These are phyloP conservation scores for Termitomyces sp. DNA, from an alignment of 768 basidiomycete species.

Conservation along the genomic window DNA sequence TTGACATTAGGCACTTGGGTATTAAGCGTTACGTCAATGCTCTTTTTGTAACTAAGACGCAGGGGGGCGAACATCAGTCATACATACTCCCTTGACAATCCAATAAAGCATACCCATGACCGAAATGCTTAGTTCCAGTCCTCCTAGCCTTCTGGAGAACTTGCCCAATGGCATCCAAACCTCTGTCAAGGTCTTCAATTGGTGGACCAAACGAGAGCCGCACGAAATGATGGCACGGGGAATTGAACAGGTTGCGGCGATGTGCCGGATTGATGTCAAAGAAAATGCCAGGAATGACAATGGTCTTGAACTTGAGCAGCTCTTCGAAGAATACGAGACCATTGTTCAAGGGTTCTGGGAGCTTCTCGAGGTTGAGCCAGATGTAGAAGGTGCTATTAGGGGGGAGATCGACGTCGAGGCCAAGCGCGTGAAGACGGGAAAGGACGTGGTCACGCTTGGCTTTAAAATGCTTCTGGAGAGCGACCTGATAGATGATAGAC, in stretches of 20 bases:
- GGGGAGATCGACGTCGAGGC: conserved; percentile 72
- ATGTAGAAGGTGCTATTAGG: conserved; percentile 90
- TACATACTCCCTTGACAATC: neutral
- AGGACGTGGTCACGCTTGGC: conserved; percentile 89
- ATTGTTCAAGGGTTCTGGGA: conserved; percentile 83
- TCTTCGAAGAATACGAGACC: conserved; percentile 96
- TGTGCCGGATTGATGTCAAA: conserved; percentile 82
- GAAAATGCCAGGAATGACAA: conserved; percentile 89
- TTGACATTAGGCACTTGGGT: conserved; percentile 15
- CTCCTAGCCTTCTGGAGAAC: conserved; percentile 69
- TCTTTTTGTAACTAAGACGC: conserved; percentile 28
- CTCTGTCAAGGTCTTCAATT: conserved; percentile 73
- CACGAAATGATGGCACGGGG: conserved; percentile 88
- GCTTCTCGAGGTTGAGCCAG: conserved; percentile 82
- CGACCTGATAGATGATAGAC: conserved; percentile 46
- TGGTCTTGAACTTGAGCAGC: conserved; percentile 84
- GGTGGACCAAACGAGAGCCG: conserved; percentile 86
- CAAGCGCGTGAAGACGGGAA: conserved; percentile 71
- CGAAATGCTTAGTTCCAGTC: conserved; percentile 58
- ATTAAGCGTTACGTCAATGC: conserved; percentile 15
- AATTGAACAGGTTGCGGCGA: conserved; percentile 85
- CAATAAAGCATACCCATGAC: conserved; percentile 52
- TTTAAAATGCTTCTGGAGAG: conserved; percentile 90
- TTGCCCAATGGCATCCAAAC: conserved; percentile 81
- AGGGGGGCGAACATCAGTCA: neutral